Conservation (phyloP, 225 moss, liverwort and hornwort species). For the Pseudisothecium myosuroides region DNA sequence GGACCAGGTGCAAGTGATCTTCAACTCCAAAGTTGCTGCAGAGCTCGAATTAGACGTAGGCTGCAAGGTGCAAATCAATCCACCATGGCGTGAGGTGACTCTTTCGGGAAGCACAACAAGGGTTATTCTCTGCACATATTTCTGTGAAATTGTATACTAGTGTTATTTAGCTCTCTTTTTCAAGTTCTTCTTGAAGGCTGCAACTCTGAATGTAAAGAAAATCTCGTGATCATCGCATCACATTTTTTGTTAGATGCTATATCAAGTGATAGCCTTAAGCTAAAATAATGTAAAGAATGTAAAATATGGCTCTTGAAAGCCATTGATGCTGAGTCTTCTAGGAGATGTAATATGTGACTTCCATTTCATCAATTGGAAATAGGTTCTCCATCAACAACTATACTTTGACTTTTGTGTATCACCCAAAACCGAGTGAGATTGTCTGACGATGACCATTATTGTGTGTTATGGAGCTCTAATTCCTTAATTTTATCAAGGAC, state of each 20-base stretch:
- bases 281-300: not conserved
- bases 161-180: not conserved
- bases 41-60: constrained; percentile 40
- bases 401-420: not conserved
- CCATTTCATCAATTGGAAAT: not conserved
- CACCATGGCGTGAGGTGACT: constrained; percentile 41
- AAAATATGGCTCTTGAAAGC: not conserved
- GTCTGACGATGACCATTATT: not conserved
- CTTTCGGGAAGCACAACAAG: constrained; percentile 5
- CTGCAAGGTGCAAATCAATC: constrained; percentile 26
- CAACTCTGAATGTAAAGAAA: not conserved
- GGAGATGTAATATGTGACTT: not conserved
- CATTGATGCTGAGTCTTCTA: not conserved
- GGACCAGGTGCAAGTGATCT: constrained; percentile 39
- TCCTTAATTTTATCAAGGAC: not conserved
- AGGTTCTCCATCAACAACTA: not conserved
- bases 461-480: not conserved
- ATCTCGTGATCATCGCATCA: not conserved
- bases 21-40: constrained; percentile 40
- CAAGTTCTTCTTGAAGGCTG: not conserved
- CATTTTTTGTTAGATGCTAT: not conserved
- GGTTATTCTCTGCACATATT: constrained; percentile 48
- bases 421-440: not conserved
- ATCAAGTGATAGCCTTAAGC: not conserved
- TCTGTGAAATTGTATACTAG: constrained; percentile 32